Evolutionary conservation across 495 filamentous ascomycete species (phyloP).

Genomic region (Xylaria flabelliformis): DNA sequence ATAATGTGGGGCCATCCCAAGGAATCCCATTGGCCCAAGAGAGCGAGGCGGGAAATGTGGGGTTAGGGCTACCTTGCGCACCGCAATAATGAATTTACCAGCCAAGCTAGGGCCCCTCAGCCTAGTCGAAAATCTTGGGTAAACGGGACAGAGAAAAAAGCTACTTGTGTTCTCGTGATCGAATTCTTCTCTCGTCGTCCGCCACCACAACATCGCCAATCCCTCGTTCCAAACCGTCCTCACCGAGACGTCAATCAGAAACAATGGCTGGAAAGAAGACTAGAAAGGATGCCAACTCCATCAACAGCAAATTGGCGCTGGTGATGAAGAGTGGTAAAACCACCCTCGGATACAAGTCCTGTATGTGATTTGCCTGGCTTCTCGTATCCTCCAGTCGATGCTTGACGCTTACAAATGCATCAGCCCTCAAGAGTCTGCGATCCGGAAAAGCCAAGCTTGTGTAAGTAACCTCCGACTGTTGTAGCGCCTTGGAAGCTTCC

Average conservation of each 20-base stretch:
- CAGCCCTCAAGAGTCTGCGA: conserved; percentile 91
- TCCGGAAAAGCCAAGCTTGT: conserved; percentile 80
- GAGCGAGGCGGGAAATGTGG: conserved; percentile 37
- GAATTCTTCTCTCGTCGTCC: conserved; percentile 31
- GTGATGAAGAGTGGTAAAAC: conserved; percentile 50
- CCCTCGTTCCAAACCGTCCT: conserved; percentile 27
- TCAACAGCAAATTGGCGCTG: conserved; percentile 58
- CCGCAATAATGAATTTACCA: conserved; percentile 31
- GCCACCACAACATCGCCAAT: conserved; percentile 18
- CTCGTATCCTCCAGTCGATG: neutral
- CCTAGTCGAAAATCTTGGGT: conserved; percentile 4
- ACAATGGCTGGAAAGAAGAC: conserved; percentile 68
- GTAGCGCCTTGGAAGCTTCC: neutral
- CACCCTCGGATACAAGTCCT: conserved; percentile 88
- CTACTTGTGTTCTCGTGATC: conserved; percentile 26
- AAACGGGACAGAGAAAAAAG: conserved; percentile 9
- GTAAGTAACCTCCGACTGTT: neutral
- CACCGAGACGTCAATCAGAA: conserved; percentile 22
- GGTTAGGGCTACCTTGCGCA: conserved; percentile 51
- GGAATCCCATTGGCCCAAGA: conserved; percentile 32
- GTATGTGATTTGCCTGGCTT: conserved; percentile 10
- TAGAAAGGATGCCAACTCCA: conserved; percentile 88
- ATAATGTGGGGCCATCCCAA: conserved; percentile 33
- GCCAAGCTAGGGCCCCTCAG: conserved; percentile 16
- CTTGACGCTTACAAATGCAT: conserved; percentile 14